Conservation (phyloP, 1,139 yeast genomes). For the Pichia norvegensis region DNA sequence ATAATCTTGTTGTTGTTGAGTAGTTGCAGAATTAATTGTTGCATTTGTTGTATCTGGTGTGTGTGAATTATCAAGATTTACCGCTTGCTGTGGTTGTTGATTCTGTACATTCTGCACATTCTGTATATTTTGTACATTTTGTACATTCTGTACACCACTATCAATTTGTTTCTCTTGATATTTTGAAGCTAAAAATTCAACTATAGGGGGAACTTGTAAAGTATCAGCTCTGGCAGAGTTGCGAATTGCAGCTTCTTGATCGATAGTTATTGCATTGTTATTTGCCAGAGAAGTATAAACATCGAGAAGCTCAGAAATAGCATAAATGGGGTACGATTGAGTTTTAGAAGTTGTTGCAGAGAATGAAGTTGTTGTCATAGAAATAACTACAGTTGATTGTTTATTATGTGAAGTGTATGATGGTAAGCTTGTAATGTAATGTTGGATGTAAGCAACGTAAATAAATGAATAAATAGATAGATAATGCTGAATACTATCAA, state of each 20-base stretch:
- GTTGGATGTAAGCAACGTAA: too few relatives aligned
- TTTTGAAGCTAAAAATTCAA: not conserved
- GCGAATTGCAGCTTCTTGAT: conserved; percentile 1
- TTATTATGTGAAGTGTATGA: too few relatives aligned
- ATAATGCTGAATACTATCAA: too few relatives aligned
- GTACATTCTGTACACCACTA: not conserved
- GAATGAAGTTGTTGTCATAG: not conserved
- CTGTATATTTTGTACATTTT: not conserved
- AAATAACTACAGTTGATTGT: not conserved
- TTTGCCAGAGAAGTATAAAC: conserved; percentile 1
- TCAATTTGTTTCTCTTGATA: too few relatives aligned
- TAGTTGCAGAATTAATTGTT: not conserved
- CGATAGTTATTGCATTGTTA: conserved; percentile 1
- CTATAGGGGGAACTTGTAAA: conserved; percentile 3
- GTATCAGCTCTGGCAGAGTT: conserved; percentile 6
- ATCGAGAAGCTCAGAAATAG: conserved; percentile 1
- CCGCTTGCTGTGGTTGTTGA: too few relatives aligned
- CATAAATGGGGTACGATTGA: not conserved
- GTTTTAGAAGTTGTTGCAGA: not conserved
- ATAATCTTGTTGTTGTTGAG: not conserved
- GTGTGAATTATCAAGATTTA: conserved; percentile 2
- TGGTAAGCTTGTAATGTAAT: too few relatives aligned
- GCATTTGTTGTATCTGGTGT: not conserved
- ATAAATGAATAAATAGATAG: too few relatives aligned
- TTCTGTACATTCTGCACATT: not conserved